Conservation (phyloP, 2,329 filamentous ascomycete genomes). For the Meredithiella fracta region DNA sequence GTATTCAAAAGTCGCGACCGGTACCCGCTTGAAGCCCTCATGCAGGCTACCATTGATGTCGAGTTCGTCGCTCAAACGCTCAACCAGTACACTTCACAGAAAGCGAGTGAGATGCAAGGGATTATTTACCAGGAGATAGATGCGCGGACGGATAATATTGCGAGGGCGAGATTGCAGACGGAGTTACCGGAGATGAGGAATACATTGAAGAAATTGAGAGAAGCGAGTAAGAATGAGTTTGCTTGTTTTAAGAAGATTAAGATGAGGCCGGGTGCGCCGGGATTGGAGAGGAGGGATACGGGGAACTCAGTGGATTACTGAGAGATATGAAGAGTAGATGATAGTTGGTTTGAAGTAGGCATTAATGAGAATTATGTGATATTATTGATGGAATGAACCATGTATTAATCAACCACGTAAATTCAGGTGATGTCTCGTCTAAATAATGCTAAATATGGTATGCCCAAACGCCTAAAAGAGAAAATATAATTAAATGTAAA, state of each 20-base stretch:
- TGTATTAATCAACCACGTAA: no score
- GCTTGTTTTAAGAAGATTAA: constrained; percentile 61
- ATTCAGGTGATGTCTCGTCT: not conserved
- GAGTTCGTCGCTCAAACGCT: constrained; percentile 94
- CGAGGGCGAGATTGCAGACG: constrained; percentile 60
- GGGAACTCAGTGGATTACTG: constrained; percentile 2
- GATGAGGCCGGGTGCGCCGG: constrained; percentile 18
- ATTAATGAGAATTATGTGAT: not conserved
- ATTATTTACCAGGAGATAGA: constrained; percentile 89
- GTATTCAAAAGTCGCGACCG: constrained; percentile 52
- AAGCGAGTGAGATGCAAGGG: constrained; percentile 64
- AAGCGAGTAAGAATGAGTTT: constrained; percentile 72
- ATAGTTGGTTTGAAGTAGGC: not conserved
- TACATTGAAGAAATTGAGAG: constrained; percentile 67
- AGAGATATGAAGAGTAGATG: not conserved
- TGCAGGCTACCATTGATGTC: constrained; percentile 94
- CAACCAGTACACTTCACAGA: constrained; percentile 72
- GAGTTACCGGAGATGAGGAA: constrained; percentile 82
- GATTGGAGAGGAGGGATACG: constrained; percentile 13
- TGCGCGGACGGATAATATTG: constrained; percentile 72
- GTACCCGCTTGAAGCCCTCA: constrained; percentile 67
- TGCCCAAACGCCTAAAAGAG: no score
- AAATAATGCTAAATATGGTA: no score
- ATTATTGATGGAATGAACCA: not conserved
- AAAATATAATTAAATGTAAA: no score